Evolutionary conservation across 2,329 filamentous ascomycete genomes (phyloP), one percentile per base, ranked within the genome.

Genomic region (Epichloe brachyelytri): DNA sequence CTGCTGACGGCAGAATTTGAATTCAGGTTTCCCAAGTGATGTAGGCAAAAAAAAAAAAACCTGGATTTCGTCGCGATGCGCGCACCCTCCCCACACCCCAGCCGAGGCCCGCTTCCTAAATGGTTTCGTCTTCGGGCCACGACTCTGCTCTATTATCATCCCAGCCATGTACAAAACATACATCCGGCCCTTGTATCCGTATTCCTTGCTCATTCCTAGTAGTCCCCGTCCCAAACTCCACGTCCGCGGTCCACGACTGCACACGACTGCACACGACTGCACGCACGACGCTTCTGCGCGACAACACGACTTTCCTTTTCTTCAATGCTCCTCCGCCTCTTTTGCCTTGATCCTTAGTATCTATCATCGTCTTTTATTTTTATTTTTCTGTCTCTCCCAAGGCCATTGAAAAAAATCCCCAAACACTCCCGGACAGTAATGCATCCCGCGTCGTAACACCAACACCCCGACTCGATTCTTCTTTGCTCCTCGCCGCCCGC

Each of bases 241-340:
- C 43, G 37, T 39, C 37, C 37, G 14, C 54, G 50, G 51, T 53
- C 41, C 55, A 45, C 51, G 46, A 47, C 51, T 39, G 2, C 22
- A 26, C 22, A 26, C 22, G 22, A 26, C 22, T 15, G 36, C 34
- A 15, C 34, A 37, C 34, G 34, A 11, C 10, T 15, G 36, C 36
- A 38, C 36, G 36, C 36, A 38, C 36, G 6, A 52, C 51, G 46
- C 52, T 55, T 50, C 20, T 50, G 53, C 51, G 59, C 54, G 52
- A 49, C 52, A 43, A 43, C 49, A 52, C 26, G 34, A 34, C 36
- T 36, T 49, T 43, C 19, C 37, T 22, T 14, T 26, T 14, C 30
- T 49, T 19, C 30, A n/a, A 43, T 26, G 19, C 40, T 30, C 40
- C 48, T 44, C 30, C 47, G 26, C 39, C 22, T 38, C 34, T 20